Evolutionary conservation across 805 yeast species (phyloP).

Genomic region (Clavispora santaluciae): DNA sequence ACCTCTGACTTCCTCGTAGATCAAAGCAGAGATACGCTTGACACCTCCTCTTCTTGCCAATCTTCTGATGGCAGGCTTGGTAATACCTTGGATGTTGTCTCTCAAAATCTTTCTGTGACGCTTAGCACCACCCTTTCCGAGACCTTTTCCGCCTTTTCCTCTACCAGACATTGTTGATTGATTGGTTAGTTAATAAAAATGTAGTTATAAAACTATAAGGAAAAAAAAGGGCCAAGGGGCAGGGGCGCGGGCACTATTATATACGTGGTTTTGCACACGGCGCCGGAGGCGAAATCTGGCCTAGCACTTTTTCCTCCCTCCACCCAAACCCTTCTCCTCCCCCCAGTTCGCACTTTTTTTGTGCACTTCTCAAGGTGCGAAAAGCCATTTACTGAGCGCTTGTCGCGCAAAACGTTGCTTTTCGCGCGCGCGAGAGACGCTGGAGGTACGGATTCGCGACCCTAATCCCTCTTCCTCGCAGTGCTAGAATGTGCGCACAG

Average conservation of each 20-base stretch:
- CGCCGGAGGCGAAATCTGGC: not conserved
- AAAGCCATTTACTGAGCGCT: slow-evolving; percentile 14
- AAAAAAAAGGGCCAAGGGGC: not conserved
- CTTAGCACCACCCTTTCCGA: slow-evolving; percentile 99
- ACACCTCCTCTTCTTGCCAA: slow-evolving; percentile 99
- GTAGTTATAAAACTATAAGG: not conserved
- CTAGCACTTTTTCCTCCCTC: not conserved
- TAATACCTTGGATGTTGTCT: slow-evolving; percentile 99
- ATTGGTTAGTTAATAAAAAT: not conserved
- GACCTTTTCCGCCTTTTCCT: slow-evolving; percentile 99
- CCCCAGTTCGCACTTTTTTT: slow-evolving; percentile 3
- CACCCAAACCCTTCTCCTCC: not conserved
- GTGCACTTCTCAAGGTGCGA: slow-evolving; percentile 6
- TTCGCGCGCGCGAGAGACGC: not conserved
- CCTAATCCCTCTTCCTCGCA: slow-evolving; percentile 5
- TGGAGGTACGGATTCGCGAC: slow-evolving; percentile 2
- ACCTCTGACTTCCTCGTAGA: slow-evolving; percentile 98
- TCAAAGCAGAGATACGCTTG: slow-evolving; percentile 98
- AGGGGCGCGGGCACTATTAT: slow-evolving; percentile 13
- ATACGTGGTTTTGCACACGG: slow-evolving; percentile 4
- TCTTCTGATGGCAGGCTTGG: slow-evolving; percentile 99
- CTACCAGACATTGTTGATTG: slow-evolving; percentile 69
- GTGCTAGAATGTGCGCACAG: slow-evolving; percentile 10
- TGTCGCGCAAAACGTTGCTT: slow-evolving; percentile 4
- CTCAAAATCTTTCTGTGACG: slow-evolving; percentile 99